phyloP scores from a whole-genome alignment of 768 basidiomycete species.

The Fomitopsis serialis region DNA sequence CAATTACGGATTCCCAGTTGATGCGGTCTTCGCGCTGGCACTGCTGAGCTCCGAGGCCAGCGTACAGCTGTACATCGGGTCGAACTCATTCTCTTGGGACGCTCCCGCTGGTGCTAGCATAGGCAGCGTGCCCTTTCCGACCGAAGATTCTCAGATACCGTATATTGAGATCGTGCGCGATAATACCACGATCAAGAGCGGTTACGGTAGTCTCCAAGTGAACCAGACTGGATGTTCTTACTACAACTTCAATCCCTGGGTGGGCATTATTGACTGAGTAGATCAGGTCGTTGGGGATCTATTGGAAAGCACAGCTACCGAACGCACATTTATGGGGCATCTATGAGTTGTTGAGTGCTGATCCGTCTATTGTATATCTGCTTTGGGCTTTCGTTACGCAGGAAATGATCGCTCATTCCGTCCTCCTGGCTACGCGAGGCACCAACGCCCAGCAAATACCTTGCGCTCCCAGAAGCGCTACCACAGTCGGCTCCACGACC shows the following conservation, averaged over 20 bases:
- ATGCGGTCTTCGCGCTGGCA: slow-evolving; percentile 35
- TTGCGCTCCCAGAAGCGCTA: slow-evolving; percentile 21
- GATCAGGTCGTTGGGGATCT: not conserved
- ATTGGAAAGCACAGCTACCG: too few relatives aligned
- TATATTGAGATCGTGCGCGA: slow-evolving; percentile 21
- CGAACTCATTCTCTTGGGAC: slow-evolving; percentile 14
- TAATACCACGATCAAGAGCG: slow-evolving; percentile 9
- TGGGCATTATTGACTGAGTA: slow-evolving; percentile 4
- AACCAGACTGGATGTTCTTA: slow-evolving; percentile 18
- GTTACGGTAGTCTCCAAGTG: slow-evolving; percentile 16
- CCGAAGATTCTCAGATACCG: slow-evolving; percentile 21
- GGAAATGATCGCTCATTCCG: slow-evolving; percentile 6
- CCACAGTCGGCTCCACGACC: slow-evolving; percentile 24
- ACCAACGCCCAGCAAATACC: slow-evolving; percentile 21
- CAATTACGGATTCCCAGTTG: slow-evolving; percentile 26
- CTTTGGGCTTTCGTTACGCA: not conserved
- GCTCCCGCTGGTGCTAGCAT: slow-evolving; percentile 17
- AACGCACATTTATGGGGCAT: too few relatives aligned
- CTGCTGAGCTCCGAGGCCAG: slow-evolving; percentile 27
- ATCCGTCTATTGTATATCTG: too few relatives aligned
- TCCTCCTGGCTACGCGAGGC: slow-evolving; percentile 15
- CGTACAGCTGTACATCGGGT: slow-evolving; percentile 27
- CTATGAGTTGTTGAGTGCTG: too few relatives aligned
- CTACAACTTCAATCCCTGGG: slow-evolving; percentile 25
- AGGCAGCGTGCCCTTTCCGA: slow-evolving; percentile 21